Evolutionary conservation across 106 monocot genomes (phyloP).

Genomic region (Allium sativum): DNA sequence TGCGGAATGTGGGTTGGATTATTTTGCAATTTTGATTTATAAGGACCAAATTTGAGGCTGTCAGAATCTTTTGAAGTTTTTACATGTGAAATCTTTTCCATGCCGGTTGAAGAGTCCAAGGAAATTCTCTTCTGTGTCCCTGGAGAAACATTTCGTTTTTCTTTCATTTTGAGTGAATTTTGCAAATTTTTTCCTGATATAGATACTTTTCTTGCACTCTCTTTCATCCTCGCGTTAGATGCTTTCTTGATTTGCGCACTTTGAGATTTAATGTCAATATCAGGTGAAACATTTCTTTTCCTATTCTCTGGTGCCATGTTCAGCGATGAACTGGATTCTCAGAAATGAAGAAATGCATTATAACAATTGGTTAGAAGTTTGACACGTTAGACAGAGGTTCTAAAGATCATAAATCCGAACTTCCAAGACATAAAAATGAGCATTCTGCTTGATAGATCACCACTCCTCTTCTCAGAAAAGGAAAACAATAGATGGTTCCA

Average conservation of each 20-base stretch:
- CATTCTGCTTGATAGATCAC: no score
- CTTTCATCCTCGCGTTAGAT: slow-evolving; percentile 40
- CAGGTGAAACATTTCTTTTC: slow-evolving; percentile 67
- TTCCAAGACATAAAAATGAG: no score
- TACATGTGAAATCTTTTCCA: slow-evolving; percentile 23
- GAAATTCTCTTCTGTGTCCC: slow-evolving; percentile 27
- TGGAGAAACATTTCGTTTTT: slow-evolving; percentile 19
- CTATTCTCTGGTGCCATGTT: slow-evolving; percentile 56
- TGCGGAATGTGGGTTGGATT: slow-evolving; percentile 30
- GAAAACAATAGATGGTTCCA: no score
- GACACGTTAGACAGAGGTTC: no score
- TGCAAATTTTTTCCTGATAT: slow-evolving; percentile 33
- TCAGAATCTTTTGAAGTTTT: slow-evolving; percentile 30
- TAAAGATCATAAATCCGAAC: no score
- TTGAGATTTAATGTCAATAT: slow-evolving; percentile 18
- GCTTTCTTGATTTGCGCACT: slow-evolving; percentile 9
- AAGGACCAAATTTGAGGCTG: slow-evolving; percentile 19
- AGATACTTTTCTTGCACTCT: slow-evolving; percentile 49
- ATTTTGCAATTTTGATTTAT: slow-evolving; percentile 30
- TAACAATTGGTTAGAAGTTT: neutral
- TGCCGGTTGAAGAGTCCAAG: slow-evolving; percentile 19
- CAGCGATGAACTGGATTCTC: slow-evolving; percentile 60
- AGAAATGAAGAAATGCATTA: slow-evolving; percentile 11
- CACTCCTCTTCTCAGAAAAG: no score
- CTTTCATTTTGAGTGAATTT: slow-evolving; percentile 31